Evolutionary conservation across 192 early-diverging fungal genomes (phyloP).

Genomic region (Coemansia sp.): DNA sequence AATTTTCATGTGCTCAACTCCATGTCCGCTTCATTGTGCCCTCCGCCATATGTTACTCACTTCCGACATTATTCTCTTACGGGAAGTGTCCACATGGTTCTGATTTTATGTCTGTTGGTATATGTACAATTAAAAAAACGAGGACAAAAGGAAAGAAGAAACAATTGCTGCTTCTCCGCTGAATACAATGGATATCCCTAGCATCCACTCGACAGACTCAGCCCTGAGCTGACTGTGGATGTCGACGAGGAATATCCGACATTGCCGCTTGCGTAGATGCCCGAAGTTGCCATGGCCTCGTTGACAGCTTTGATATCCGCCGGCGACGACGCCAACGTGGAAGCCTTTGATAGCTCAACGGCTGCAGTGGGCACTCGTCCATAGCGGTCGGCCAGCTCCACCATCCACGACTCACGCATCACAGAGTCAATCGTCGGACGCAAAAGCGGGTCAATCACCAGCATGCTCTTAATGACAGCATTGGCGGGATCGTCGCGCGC

Average conservation of each 20-base stretch:
- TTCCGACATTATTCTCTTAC: not conserved
- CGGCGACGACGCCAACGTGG: slow-evolving; percentile 21
- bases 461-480: slow-evolving; percentile 66
- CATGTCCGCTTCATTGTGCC: not conserved
- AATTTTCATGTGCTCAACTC: not conserved
- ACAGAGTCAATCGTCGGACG: slow-evolving; percentile 80
- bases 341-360: slow-evolving; percentile 21
- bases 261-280: slow-evolving; percentile 29
- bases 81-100: not conserved
- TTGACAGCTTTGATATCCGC: slow-evolving; percentile 35
- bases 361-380: slow-evolving; percentile 3
- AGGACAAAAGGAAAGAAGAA: slow-evolving; percentile 3
- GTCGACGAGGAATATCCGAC: slow-evolving; percentile 41
- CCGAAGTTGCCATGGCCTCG: slow-evolving; percentile 30
- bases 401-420: slow-evolving; percentile 72
- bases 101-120: not conserved
- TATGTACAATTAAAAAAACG: not conserved
- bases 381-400: slow-evolving; percentile 22
- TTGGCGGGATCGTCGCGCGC: slow-evolving; percentile 34
- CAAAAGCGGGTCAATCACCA: slow-evolving; percentile 65
- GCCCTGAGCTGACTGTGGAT: slow-evolving; percentile 45
- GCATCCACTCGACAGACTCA: slow-evolving; percentile 45
- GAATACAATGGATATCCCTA: not conserved
- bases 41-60: not conserved
- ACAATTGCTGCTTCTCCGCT: not conserved